These are phyloP conservation scores for Casuarina glauca DNA, from an alignment of 306 rosid species.

Conservation along the genomic window DNA sequence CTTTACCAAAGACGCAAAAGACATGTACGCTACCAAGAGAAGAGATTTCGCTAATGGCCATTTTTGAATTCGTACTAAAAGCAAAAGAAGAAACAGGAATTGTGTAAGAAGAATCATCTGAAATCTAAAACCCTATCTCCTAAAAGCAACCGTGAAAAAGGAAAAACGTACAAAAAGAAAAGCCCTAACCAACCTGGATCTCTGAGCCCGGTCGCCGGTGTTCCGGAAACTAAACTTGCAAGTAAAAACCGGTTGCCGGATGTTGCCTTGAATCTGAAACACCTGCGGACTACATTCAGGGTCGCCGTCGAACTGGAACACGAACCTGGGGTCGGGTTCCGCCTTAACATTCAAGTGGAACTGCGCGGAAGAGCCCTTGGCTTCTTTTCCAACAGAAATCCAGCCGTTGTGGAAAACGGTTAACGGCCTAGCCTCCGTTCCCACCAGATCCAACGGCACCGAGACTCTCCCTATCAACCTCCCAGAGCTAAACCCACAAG, in stretches of 20 bases:
- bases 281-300: constrained; percentile 80
- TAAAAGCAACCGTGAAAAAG: background rate
- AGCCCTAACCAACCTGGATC: constrained; percentile 41
- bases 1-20: background rate
- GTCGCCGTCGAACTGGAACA: constrained; percentile 74
- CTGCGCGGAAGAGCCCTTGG: constrained; percentile 54
- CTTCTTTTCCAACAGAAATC: constrained; percentile 59
- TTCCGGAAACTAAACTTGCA: constrained; percentile 73
- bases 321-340: constrained; percentile 72
- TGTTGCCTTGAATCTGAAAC: constrained; percentile 68
- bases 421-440: constrained; percentile 38
- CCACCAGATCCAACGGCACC: constrained; percentile 54
- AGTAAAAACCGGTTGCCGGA: constrained; percentile 69
- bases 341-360: constrained; percentile 71
- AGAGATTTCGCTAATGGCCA: background rate
- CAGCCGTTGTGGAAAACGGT: constrained; percentile 60
- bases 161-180: background rate
- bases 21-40: background rate
- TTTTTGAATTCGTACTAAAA: background rate
- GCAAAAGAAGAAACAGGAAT: constrained; percentile 10
- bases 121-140: background rate
- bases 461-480: constrained; percentile 49
- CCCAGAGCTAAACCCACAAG: constrained; percentile 68
- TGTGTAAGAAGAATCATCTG: background rate
- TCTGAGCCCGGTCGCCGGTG: constrained; percentile 59